These are phyloP conservation scores for Cladochytrium replicatum DNA, from an alignment of 192 early-diverging fungal species.

Conservation along the genomic window DNA sequence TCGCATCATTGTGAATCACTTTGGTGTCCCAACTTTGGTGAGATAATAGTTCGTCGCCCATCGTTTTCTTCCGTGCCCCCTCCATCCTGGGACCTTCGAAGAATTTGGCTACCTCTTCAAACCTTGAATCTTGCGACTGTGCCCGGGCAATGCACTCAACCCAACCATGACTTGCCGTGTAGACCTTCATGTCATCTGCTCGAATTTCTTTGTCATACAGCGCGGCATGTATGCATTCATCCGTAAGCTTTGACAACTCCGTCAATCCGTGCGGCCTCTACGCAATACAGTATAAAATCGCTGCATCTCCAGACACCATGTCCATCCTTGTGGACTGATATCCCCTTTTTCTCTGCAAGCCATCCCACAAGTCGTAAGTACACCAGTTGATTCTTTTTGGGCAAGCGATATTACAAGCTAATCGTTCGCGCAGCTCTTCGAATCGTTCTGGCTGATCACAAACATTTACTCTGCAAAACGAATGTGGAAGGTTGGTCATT, in stretches of 20 bases:
- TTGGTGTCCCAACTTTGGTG: too few relatives aligned
- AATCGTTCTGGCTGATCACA: slow-evolving; percentile 77
- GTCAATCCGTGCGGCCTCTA: slow-evolving; percentile 84
- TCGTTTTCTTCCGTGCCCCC: too few relatives aligned
- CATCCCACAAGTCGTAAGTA: neutral
- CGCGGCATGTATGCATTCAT: slow-evolving; percentile 78
- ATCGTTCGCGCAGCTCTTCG: slow-evolving; percentile 51
- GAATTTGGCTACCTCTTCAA: slow-evolving; percentile 74
- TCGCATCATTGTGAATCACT: too few relatives aligned
- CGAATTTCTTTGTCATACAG: slow-evolving; percentile 56
- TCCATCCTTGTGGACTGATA: slow-evolving; percentile 70
- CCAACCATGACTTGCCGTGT: slow-evolving; percentile 84
- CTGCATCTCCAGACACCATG: slow-evolving; percentile 72
- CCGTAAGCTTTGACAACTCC: slow-evolving; percentile 71
- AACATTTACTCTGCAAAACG: slow-evolving; percentile 61
- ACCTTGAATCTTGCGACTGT: slow-evolving; percentile 77
- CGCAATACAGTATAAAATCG: slow-evolving; percentile 90
- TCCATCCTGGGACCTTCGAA: too few relatives aligned
- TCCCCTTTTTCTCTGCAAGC: neutral
- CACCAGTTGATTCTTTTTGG: slow-evolving; percentile 2
- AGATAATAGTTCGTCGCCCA: too few relatives aligned
- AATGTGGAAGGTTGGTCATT: neutral
- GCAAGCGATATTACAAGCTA: too few relatives aligned
- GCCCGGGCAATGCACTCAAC: slow-evolving; percentile 80
- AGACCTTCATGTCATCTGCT: slow-evolving; percentile 68